Conservation (phyloP, 495 filamentous ascomycete genomes). For the Trypethelium eluteriae region DNA sequence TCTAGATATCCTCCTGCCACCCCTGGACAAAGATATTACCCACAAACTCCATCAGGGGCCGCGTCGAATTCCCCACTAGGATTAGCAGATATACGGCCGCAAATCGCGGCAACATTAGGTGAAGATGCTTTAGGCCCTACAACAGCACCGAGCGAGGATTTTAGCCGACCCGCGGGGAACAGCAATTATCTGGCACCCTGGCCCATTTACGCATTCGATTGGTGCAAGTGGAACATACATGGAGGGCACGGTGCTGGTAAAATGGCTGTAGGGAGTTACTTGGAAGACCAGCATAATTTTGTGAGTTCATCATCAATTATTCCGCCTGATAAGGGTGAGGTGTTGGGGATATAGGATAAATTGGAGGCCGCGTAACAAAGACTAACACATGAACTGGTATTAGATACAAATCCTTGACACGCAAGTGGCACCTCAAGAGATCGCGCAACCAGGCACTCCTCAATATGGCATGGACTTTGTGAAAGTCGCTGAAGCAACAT, state of each 20-base stretch:
- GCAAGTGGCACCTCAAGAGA: conserved; percentile 65
- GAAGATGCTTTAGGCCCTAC: conserved; percentile 45
- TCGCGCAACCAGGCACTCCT: conserved; percentile 58
- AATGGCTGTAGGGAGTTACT: conserved; percentile 87
- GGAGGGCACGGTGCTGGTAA: conserved; percentile 68
- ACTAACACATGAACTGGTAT: not conserved
- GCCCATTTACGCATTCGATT: conserved; percentile 93
- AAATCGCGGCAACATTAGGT: not conserved
- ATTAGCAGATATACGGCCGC: conserved; percentile 79
- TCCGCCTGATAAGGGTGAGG: not conserved
- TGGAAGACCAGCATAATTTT: conserved; percentile 97
- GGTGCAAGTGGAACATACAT: conserved; percentile 95
- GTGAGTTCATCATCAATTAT: conserved; percentile 43
- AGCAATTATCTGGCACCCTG: conserved; percentile 93
- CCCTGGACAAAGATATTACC: conserved; percentile 54
- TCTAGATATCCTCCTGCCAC: conserved; percentile 52
- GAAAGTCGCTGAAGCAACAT: conserved; percentile 93
- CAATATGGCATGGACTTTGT: conserved; percentile 80
- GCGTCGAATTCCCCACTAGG: conserved; percentile 79
- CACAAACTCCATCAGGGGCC: conserved; percentile 61
- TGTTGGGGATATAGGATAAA: not conserved
- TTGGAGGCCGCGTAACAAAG: not conserved
- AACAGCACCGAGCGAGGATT: conserved; percentile 62
- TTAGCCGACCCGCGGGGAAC: conserved; percentile 51
- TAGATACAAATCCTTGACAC: conserved; percentile 98